phyloP scores from a whole-genome alignment of 2,329 filamentous ascomycete species.

The Tolypocladium capitatum region DNA sequence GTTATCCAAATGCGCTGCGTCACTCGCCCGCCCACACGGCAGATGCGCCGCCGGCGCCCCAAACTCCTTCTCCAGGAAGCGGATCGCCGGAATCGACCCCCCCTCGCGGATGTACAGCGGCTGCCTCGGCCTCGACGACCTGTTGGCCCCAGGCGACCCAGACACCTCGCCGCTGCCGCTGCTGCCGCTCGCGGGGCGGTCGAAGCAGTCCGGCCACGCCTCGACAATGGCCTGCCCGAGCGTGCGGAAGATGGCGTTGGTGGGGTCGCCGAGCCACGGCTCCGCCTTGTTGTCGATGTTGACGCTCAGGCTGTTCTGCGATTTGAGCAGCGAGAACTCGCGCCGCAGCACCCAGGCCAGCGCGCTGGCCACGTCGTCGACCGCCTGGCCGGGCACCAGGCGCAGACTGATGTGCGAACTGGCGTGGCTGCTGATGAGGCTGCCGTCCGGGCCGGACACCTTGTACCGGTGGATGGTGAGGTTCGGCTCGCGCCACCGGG shows the following conservation, averaged over 20 bases:
- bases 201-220: slow-evolving; percentile 58
- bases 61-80: slow-evolving; percentile 92
- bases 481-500: slow-evolving; percentile 88
- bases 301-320: slow-evolving; percentile 67
- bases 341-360: slow-evolving; percentile 54
- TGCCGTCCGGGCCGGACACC: slow-evolving; percentile 82
- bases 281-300: slow-evolving; percentile 89
- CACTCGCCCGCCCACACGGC: slow-evolving; percentile 88
- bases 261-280: slow-evolving; percentile 87
- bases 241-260: slow-evolving; percentile 80
- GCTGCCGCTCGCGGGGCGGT: slow-evolving; percentile 6
- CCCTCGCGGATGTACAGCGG: slow-evolving; percentile 93
- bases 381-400: slow-evolving; percentile 85
- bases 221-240: slow-evolving; percentile 74
- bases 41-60: slow-evolving; percentile 80
- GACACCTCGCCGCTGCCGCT: not conserved
- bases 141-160: not conserved
- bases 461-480: slow-evolving; percentile 89
- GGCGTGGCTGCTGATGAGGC: slow-evolving; percentile 80
- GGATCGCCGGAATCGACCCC: slow-evolving; percentile 85
- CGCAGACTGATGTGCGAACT: slow-evolving; percentile 82
- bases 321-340: slow-evolving; percentile 62
- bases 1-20: slow-evolving; percentile 88
- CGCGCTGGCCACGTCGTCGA: slow-evolving; percentile 57
- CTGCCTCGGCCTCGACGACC: slow-evolving; percentile 30